These are phyloP conservation scores for Yarrowia divulgata DNA, from an alignment of 805 yeast genomes.

Conservation along the genomic window DNA sequence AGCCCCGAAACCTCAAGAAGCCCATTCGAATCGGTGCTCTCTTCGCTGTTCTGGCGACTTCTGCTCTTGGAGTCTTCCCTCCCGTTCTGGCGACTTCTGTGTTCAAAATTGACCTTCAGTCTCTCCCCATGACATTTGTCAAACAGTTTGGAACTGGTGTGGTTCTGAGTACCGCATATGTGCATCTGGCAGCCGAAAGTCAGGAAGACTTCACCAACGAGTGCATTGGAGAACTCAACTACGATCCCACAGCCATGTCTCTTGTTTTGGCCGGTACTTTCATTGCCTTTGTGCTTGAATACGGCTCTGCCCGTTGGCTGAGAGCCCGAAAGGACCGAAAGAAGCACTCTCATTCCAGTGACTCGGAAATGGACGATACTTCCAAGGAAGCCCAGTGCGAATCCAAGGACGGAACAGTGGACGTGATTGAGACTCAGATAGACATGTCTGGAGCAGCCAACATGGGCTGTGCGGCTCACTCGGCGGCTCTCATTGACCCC, in stretches of 20 bases:
- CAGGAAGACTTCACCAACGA: slow-evolving; percentile 60
- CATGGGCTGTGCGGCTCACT: slow-evolving; percentile 48
- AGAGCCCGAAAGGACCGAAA: slow-evolving; percentile 48
- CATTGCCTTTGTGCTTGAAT: slow-evolving; percentile 60
- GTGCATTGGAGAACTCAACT: slow-evolving; percentile 66
- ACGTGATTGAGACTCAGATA: slow-evolving; percentile 2
- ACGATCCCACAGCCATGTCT: slow-evolving; percentile 65
- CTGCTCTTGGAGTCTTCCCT: slow-evolving; percentile 51
- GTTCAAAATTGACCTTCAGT: slow-evolving; percentile 26
- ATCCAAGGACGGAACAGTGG: neutral
- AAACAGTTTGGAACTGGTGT: slow-evolving; percentile 87
- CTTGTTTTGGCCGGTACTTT: slow-evolving; percentile 58
- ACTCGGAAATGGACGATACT: slow-evolving; percentile 8
- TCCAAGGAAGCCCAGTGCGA: neutral
- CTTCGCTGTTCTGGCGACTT: slow-evolving; percentile 52
- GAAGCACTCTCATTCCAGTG: slow-evolving; percentile 20
- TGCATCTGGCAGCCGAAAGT: slow-evolving; percentile 77
- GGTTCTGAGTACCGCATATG: slow-evolving; percentile 80
- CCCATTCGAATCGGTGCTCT: slow-evolving; percentile 50
- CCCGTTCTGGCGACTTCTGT: slow-evolving; percentile 49
- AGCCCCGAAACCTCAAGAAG: slow-evolving; percentile 47
- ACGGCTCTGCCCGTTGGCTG: slow-evolving; percentile 57
- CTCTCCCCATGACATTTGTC: slow-evolving; percentile 54
- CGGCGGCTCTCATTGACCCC: slow-evolving; percentile 59
- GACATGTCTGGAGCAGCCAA: slow-evolving; percentile 9